Evolutionary conservation across 1,139 yeast genomes (phyloP), one percentile per base, ranked within the genome.

Genomic region (Fermentozyma sake): DNA sequence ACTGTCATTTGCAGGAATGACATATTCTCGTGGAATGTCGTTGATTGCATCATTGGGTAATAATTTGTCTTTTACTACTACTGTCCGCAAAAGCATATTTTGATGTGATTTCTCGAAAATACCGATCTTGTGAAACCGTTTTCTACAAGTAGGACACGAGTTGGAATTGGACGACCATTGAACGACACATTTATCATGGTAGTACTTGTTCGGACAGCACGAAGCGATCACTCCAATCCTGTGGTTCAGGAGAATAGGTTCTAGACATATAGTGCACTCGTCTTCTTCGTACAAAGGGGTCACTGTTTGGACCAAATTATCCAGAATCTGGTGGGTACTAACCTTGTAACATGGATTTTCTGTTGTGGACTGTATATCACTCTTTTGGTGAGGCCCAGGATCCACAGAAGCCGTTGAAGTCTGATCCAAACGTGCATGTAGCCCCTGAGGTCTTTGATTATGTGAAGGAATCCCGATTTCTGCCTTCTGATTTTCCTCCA

Each of bases 111-210:
- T 8, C n/a, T 9, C 10, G 17, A 39, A 44, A 18, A 54, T 44
- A 24, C 48, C 50, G 23, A 65, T 49, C 29, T 44, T 41, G 35
- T 60, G 44, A 41, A 52, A 67, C 13, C 48, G 43, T 24, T 48
- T 44, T 14, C 78, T 64, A 44, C 79, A 73, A 2, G 71, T 69
- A 3, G 78, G 78, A 39, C 79, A 73, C 24, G 68, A 59, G 44
- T 70, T 71, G 20, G 76, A 67, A 24, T 61, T 59, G 16, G 52
- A 42, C n/a, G 68, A 50, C 79, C 79, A 73, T 20, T 55, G 57
- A 9, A 50, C 32, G 14, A 72, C 54, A 37, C 79, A 73, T 12
- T 49, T 41, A 6, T 61, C 59, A 40, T 73, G 79, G 40, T 71
- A 72, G 28, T 42, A 42, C 18, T 32, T 33, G 23, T 29, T 25